A percentile compares a stretch with the other conserved stretches of the same genome.
These are phyloP conservation scores for Inonotus obliquus DNA, from an alignment of 1,284 basidiomycete species.

Conservation along the genomic window DNA sequence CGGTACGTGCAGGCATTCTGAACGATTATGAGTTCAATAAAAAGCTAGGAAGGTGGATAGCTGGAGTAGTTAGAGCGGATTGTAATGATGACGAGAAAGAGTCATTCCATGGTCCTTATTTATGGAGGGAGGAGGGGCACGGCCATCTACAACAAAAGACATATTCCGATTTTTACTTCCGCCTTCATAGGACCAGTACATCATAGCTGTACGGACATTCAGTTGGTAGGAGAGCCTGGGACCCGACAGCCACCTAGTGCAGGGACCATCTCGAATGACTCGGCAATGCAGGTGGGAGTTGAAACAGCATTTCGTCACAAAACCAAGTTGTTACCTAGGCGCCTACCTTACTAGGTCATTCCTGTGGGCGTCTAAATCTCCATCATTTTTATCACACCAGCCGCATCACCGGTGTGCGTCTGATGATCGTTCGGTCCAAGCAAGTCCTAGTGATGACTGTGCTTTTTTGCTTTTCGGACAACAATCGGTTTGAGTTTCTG, in stretches of 20 bases:
- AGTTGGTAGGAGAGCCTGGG: not conserved
- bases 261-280: conserved; percentile 6
- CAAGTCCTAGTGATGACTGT: not conserved
- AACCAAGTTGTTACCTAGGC: not conserved
- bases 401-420: not conserved
- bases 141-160: not conserved
- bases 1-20: conserved; percentile 12
- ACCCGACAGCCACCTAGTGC: not conserved
- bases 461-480: not conserved
- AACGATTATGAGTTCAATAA: not conserved
- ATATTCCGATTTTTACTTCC: not conserved
- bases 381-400: not conserved
- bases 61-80: not conserved
- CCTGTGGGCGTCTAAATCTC: not conserved
- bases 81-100: not conserved
- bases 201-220: conserved; percentile 8
- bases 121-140: not conserved
- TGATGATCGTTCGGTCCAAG: not conserved
- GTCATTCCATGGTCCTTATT: not conserved
- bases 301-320: conserved; percentile 6
- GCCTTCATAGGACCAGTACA: not conserved
- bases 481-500: not conserved
- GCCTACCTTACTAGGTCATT: not conserved
- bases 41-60: not conserved
- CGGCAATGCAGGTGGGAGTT: conserved; percentile 1